Evolutionary conservation across 345 rosid species (phyloP), one percentile per base, ranked within the genome.

Genomic region (Citrus glauca): DNA sequence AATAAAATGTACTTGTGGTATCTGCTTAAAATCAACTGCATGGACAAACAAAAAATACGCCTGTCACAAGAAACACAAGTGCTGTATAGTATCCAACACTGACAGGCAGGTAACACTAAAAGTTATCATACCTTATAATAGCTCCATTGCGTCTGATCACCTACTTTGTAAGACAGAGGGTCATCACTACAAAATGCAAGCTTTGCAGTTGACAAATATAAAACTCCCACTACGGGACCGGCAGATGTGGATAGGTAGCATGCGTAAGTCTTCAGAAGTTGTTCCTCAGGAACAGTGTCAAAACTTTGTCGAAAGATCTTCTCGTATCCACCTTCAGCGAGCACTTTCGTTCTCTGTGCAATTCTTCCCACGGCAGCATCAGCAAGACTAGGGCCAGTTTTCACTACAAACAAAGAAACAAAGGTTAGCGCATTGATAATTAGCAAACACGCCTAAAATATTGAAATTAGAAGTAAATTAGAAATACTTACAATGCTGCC

Each of bases 271-370:
- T 91, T 91, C 78, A 78, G 86, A 78, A 96, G 97, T 69, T 87
- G 83, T 74, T 96, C 99, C 80, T 91, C 97, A 1, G 95, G 94
- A 80, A 79, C 82, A 62, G 87, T 89, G 53, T 94, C 98, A 79
- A 96, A 96, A 5, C 88, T 90, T 71, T 91, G 91, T 66, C 81
- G 89, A 72, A 94, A 96, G 35, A 92, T 86, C 82, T 94, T 96
- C 77, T 94, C 99, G 59, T 94, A 94, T 57, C 99, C 99, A 80
- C 98, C 99, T 84, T 96, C 98, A 4, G 99, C 98, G 60, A 96
- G 87, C 40, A 96, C 90, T 79, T 94, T 94, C 7, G 98, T 90
- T 71, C 94, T 92, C 82, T 94, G 98, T 72, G 98, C 98, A 77
- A 96, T 90, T 82, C 98, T 87, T 28, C 97, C 84, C 65, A 94